Evolutionary conservation across 441 rosid species (phyloP).

Genomic region (Isatis lusitanica): DNA sequence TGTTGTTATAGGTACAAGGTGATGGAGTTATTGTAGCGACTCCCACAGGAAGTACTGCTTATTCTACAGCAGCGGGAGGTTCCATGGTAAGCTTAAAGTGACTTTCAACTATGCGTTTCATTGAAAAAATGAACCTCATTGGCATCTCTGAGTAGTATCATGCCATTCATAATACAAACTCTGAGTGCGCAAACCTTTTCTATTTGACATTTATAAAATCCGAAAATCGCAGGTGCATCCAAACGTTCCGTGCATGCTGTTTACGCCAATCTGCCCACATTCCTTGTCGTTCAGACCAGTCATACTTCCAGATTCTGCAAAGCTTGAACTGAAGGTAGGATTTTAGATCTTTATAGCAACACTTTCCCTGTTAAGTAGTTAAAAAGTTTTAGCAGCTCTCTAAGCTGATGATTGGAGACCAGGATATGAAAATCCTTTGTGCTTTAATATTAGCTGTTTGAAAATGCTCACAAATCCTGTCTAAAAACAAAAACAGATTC

Average conservation of each 20-base stretch:
- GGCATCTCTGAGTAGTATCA: no score
- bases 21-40: constrained; percentile 99
- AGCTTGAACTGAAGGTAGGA: constrained; percentile 80
- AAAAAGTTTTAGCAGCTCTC: not conserved
- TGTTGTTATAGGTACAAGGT: constrained; percentile 77
- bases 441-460: not conserved
- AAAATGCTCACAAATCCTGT: constrained; percentile 7
- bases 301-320: constrained; percentile 96
- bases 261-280: constrained; percentile 97
- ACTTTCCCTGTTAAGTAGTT: not conserved
- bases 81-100: constrained; percentile 65
- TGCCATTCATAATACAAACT: no score
- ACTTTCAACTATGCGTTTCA: not conserved
- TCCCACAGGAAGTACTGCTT: constrained; percentile 98
- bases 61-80: constrained; percentile 98
- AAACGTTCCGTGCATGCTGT: constrained; percentile 96
- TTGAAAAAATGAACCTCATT: not conserved
- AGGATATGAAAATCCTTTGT: not conserved
- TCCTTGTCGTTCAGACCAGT: constrained; percentile 97
- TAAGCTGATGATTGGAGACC: not conserved
- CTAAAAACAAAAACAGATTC: constrained; percentile 55
- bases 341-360: not conserved
- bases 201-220: not conserved
- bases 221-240: constrained; percentile 87
- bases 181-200: not conserved